Conservation (phyloP, 305 asterid species). For the Solanum hybrid region DNA sequence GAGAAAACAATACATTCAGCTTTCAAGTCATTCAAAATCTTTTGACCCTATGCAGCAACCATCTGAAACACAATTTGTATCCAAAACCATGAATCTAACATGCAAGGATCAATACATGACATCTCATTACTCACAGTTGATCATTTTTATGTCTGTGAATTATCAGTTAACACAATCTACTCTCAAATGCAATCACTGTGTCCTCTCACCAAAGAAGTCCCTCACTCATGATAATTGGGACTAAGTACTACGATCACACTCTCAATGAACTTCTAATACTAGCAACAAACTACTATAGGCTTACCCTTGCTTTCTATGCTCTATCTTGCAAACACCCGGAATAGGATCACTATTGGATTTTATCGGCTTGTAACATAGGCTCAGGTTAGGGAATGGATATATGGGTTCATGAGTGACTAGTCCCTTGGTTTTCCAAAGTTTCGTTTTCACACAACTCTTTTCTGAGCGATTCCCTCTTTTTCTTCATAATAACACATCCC, state of each 20-base stretch:
- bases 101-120: not conserved
- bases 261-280: not conserved
- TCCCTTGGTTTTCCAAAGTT: not conserved
- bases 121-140: not conserved
- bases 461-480: not conserved
- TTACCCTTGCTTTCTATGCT: not conserved
- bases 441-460: not conserved
- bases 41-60: not conserved
- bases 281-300: not conserved
- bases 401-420: not conserved
- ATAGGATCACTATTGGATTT: not conserved
- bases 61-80: not conserved
- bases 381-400: not conserved
- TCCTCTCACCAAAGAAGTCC: not conserved
- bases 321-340: not conserved
- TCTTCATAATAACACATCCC: not conserved
- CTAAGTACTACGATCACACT: not conserved
- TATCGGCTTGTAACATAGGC: not conserved
- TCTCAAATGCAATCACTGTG: not conserved
- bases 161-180: not conserved
- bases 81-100: not conserved
- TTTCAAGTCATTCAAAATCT: not conserved
- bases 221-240: not conserved
- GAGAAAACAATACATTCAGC: not conserved
- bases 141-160: not conserved